phyloP scores from a whole-genome alignment of 768 basidiomycete species.

The Podaxis pistillaris region DNA sequence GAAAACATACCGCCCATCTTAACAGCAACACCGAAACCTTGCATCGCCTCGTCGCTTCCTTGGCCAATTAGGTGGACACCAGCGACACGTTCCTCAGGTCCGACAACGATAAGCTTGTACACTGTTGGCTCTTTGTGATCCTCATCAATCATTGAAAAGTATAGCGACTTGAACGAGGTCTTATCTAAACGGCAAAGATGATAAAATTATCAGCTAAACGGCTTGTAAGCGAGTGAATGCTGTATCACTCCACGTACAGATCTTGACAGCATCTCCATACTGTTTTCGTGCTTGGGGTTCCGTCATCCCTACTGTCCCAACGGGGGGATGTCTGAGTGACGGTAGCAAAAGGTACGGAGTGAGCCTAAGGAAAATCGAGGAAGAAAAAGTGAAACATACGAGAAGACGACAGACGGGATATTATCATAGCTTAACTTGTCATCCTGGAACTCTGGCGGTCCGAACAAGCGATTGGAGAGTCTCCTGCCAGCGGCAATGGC shows the following conservation, averaged over 20 bases:
- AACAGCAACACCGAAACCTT: conserved; percentile 96
- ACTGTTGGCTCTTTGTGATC: conserved; percentile 93
- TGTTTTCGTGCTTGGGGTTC: conserved; percentile 87
- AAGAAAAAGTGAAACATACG: conserved; percentile 51
- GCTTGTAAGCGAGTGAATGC: too few relatives aligned
- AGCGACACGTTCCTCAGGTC: conserved; percentile 93
- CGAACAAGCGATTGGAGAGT: conserved; percentile 87
- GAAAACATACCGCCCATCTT: conserved; percentile 77
- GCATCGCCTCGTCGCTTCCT: conserved; percentile 92
- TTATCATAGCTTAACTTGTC: conserved; percentile 88
- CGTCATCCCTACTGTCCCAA: conserved; percentile 93
- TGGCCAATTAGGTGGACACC: conserved; percentile 90
- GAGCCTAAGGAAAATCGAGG: neutral
- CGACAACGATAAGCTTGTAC: conserved; percentile 87
- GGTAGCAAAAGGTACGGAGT: conserved; percentile 9
- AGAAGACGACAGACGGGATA: conserved; percentile 95
- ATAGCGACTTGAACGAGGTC: conserved; percentile 78
- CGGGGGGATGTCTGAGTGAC: conserved; percentile 77
- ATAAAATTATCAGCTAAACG: too few relatives aligned
- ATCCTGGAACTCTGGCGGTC: conserved; percentile 78
- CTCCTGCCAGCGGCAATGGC: conserved; percentile 95
- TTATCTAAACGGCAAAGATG: conserved; percentile 50
- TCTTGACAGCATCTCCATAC: conserved; percentile 87
- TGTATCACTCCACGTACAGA: conserved; percentile 57
- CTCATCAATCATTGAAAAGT: conserved; percentile 89